Evolutionary conservation across 2,329 filamentous ascomycete species (phyloP), one percentile per base, ranked within the genome.

Genomic region (Biscogniauxia sp.): DNA sequence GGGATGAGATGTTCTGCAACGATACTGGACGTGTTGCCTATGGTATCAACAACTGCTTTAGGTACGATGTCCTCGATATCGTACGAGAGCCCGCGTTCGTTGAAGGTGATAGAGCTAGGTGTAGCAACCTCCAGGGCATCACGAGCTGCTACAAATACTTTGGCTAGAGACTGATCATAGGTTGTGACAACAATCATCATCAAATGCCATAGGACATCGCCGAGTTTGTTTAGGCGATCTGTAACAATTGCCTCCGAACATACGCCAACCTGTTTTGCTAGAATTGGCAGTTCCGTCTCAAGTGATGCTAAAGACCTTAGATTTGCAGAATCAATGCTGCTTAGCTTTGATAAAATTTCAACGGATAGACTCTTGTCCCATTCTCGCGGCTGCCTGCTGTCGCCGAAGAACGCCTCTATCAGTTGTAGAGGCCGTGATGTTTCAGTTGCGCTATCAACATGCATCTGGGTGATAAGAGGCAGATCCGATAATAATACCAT

Each of bases 301-400:
- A 92, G 78, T 19, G 89, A 79, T 52, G 83, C 80, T 54, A 92
- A 76, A 51, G 86, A 84, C 53, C 81, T 81, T 49, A 92, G 76
- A 53, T 78, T 83, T 0, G 88, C 84, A 23, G 80, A 77, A 13
- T 76, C 75, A 19, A 87, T 73, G 1, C 73, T 75, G 55, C 82
- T 77, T 53, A 89, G 74, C 65, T 82, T 87, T 15, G 78, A 76
- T 66, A 91, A 76, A 3, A 91, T 69, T 0, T 81, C 80, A 20
- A 78, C 68, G 6, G 83, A 80, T 19, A 87, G 67, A 3, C 73
- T 76, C 32, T 79, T 79, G 13, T 75, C 77, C 72, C 84, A 80
- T 50, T 66, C 51, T 15, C 66, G 64, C 17, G 55, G 41, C 19
- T 63, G 26, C 25, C 56, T 59, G 3, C 65, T 59, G 5, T 65